phyloP scores from a whole-genome alignment of 208 protist species.

The Crithidia thermophila region DNA sequence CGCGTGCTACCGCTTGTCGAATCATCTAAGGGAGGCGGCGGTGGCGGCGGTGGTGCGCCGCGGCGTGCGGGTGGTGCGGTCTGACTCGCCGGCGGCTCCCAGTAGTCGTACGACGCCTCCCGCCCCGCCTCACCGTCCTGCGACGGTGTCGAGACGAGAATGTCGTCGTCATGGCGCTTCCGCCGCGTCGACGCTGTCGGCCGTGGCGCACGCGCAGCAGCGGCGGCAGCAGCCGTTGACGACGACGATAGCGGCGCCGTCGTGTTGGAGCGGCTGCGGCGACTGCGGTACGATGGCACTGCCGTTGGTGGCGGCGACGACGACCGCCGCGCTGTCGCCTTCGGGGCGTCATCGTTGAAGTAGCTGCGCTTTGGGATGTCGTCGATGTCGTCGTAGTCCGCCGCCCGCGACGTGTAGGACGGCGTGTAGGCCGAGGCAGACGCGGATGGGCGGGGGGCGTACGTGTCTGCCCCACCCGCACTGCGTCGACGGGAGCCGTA shows the following conservation, averaged over 20 bases:
- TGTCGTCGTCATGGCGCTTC: neutral
- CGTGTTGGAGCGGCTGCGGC: neutral
- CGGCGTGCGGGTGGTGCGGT: neutral
- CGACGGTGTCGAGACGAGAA: constrained; percentile 25
- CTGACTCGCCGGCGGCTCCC: too few relatives aligned
- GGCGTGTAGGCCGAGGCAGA: constrained; percentile 1
- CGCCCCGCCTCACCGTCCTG: neutral
- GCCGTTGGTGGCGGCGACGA: neutral
- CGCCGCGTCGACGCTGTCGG: neutral
- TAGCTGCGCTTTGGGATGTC: constrained; percentile 20
- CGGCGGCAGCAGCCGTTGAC: too few relatives aligned
- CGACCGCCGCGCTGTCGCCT: neutral
- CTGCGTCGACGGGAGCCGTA: constrained; percentile 1
- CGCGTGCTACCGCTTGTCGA: neutral
- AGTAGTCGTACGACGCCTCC: constrained; percentile 7
- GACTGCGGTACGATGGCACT: neutral
- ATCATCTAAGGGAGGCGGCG: neutral
- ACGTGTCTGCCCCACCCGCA: neutral
- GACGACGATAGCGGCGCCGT: neutral
- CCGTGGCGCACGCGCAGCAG: too few relatives aligned
- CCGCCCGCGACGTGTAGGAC: constrained; percentile 10
- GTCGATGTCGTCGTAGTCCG: constrained; percentile 19
- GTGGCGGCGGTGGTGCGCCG: constrained; percentile 9
- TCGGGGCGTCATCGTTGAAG: constrained; percentile 20
- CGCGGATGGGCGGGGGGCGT: neutral